phyloP scores from a whole-genome alignment of 202 grass and related monocot species.

The Panicum hallii region DNA sequence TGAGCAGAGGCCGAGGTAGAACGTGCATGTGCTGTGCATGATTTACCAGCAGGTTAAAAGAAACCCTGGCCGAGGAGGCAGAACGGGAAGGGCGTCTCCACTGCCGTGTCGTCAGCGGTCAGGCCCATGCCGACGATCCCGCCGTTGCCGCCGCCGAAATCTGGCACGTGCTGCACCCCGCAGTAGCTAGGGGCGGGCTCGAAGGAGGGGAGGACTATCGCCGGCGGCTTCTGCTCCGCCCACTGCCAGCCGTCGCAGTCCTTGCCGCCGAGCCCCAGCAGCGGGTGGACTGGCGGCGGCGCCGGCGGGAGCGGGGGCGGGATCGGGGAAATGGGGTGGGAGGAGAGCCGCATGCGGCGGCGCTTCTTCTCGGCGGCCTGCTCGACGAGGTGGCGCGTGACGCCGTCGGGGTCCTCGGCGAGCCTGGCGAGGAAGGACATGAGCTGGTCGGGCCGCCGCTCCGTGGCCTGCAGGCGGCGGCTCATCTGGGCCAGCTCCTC shows the following conservation, averaged over 20 bases:
- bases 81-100: constrained; percentile 62
- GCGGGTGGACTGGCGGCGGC: neutral
- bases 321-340: neutral
- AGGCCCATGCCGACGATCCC: constrained; percentile 16
- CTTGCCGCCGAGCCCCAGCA: constrained; percentile 15
- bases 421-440: constrained; percentile 72
- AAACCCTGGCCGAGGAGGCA: constrained; percentile 61
- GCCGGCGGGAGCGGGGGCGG: constrained; percentile 2
- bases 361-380: constrained; percentile 58
- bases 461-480: constrained; percentile 66
- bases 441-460: constrained; percentile 70
- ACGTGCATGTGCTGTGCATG: constrained; percentile 28
- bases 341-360: constrained; percentile 8
- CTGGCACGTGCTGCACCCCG: constrained; percentile 44
- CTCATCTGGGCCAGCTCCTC: constrained; percentile 71
- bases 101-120: constrained; percentile 23
- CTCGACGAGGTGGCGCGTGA: constrained; percentile 52
- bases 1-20: neutral
- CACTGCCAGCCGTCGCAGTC: constrained; percentile 35
- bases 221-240: constrained; percentile 47
- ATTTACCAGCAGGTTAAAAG: constrained; percentile 43
- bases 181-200: constrained; percentile 23
- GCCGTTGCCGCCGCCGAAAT: constrained; percentile 5
- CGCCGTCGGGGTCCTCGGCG: constrained; percentile 57
- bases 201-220: neutral